phyloP scores from a whole-genome alignment of 1,284 basidiomycete species.

The Wolfiporia cocos region DNA sequence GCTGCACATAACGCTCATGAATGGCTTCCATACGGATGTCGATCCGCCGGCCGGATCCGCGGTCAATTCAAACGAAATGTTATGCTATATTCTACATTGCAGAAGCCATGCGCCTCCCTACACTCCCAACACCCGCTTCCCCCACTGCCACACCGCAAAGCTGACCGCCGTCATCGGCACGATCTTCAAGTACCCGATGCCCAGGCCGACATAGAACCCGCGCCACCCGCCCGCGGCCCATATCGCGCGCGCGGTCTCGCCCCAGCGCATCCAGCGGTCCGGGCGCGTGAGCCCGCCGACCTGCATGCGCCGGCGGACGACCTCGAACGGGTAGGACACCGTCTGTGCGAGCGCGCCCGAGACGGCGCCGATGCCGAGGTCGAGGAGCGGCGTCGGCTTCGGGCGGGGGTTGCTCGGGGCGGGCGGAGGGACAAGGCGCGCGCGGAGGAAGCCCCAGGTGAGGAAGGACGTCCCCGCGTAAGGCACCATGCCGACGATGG shows the following conservation, averaged over 20 bases:
- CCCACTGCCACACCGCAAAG: conserved; percentile 72
- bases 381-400: conserved; percentile 41
- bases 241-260: conserved; percentile 69
- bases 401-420: conserved; percentile 19
- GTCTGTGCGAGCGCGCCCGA: conserved; percentile 90
- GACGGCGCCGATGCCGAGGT: conserved; percentile 84
- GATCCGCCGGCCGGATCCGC: too few species aligned
- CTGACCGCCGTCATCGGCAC: conserved; percentile 92
- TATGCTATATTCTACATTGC: too few species aligned
- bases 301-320: conserved; percentile 92
- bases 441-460: conserved; percentile 82
- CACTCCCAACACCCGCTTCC: conserved; percentile 56
- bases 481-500: conserved; percentile 90
- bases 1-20: too few species aligned
- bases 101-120: conserved; percentile 15
- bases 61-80: too few species aligned
- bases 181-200: conserved; percentile 95
- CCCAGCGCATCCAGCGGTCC: conserved; percentile 75
- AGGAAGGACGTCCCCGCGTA: conserved; percentile 97
- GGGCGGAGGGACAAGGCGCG: conserved; percentile 48
- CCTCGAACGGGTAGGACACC: conserved; percentile 94
- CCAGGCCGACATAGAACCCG: conserved; percentile 92
- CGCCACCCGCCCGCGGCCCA: conserved; percentile 71
- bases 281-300: conserved; percentile 83
- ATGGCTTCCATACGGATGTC: too few species aligned